These are phyloP conservation scores for Aureobasidium vineae DNA, from an alignment of 2,329 filamentous ascomycete genomes.

Conservation along the genomic window DNA sequence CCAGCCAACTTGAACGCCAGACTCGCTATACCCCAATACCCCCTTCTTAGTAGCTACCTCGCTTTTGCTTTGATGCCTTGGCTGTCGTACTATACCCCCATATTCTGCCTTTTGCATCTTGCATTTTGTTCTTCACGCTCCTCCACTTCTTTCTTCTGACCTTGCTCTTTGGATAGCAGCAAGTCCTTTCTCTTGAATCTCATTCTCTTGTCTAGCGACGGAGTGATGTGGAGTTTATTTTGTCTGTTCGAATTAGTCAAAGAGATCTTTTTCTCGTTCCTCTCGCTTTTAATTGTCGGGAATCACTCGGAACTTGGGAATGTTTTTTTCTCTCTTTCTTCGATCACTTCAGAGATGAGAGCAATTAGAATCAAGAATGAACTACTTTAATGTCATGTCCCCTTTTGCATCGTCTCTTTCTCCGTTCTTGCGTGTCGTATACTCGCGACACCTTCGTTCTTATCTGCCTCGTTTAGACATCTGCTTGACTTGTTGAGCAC, in stretches of 20 bases:
- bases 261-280: background rate
- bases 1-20: conserved; percentile 19
- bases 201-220: conserved; percentile 13
- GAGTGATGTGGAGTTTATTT: conserved; percentile 11
- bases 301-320: too few relatives aligned
- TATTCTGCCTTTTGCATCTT: conserved; percentile 2
- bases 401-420: too few relatives aligned
- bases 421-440: too few relatives aligned
- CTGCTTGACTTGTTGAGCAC: too few relatives aligned
- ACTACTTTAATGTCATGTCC: too few relatives aligned
- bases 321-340: too few relatives aligned
- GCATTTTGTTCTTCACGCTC: background rate
- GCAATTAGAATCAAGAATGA: too few relatives aligned
- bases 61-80: conserved; percentile 16
- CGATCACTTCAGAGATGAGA: too few relatives aligned
- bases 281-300: background rate
- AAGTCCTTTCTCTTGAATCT: background rate
- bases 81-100: conserved; percentile 19
- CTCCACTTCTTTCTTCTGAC: too few relatives aligned
- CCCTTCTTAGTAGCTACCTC: conserved; percentile 3
- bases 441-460: too few relatives aligned
- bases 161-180: background rate
- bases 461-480: too few relatives aligned
- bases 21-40: conserved; percentile 17
- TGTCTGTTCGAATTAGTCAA: background rate